Evolutionary conservation across 768 basidiomycete genomes (phyloP), one percentile per base, ranked within the genome.

Genomic region (Boletus reticuloceps): DNA sequence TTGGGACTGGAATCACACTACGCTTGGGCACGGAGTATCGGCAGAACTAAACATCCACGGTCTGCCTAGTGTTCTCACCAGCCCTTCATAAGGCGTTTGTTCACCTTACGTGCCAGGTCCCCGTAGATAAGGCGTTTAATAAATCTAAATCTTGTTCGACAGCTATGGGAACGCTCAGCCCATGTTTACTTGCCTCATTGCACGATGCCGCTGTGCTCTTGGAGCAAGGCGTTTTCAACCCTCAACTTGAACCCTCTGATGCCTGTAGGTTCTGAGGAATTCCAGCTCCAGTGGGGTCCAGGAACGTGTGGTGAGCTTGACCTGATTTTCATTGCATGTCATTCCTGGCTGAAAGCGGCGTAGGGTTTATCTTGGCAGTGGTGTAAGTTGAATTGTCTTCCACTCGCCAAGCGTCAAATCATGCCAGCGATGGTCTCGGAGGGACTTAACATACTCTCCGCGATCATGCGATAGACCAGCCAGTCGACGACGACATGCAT

Each of bases 281-380:
- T 47, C 25, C 9, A 49, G 29, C 52, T 41, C 19, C 19, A 42
- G n/a, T 46, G 39, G 49, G 55, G 27, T 0, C 49, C 50, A 7
- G 39, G 22, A 11, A 16, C 20, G 4, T 51, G 43, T 46, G 55
- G 60, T 58, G 31, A 51, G 56, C 11, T 50, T 22, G 6, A 40
- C 6, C 19, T 3, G 27, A 22, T 25, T 19, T 16, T 16, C 42
- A 10, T 32, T 5, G 16, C 10, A 11, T n/a, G 14, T 4, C 20
- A 31, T 20, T 9, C n/a, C 6, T 12, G 8, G 34, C 40, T 61
- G 34, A 58, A 4, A 7, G 19, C 7, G 5, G 17, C 14, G 2
- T 19, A 61, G 59, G 59, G 11, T 44, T 46, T 32, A 17, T 40
- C 19, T 3, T 61, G n/a, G 37, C 48, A 17, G 5, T 41, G 40